Conservation (phyloP, 306 rosid species). For the Begonia peltatifolia region DNA sequence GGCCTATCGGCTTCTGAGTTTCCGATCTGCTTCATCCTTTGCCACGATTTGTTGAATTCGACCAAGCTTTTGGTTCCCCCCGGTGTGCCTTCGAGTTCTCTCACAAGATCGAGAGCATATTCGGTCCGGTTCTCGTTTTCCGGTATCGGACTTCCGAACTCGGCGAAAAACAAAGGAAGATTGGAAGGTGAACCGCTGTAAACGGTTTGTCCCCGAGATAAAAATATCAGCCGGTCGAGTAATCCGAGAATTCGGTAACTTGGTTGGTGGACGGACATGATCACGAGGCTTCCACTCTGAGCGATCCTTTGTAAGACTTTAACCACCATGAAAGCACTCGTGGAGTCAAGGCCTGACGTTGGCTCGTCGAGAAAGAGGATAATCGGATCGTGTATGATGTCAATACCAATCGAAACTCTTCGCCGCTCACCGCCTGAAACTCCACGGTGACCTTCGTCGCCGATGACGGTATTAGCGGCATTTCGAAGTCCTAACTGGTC, state of each 20-base stretch:
- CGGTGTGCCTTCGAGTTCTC: conserved; percentile 65
- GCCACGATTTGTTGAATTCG: conserved; percentile 87
- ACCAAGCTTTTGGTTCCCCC: conserved; percentile 67
- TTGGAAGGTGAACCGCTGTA: conserved; percentile 65
- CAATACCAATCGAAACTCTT: conserved; percentile 83
- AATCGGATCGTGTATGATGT: conserved; percentile 88
- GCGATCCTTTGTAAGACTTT: conserved; percentile 87
- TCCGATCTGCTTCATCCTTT: conserved; percentile 32
- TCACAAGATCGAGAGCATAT: conserved; percentile 77
- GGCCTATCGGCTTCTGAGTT: not conserved
- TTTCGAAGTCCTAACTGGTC: conserved; percentile 84
- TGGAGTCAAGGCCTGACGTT: conserved; percentile 86
- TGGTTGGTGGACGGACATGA: conserved; percentile 90
- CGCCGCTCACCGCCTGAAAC: conserved; percentile 90
- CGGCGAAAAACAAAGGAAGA: conserved; percentile 45
- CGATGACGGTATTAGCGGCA: conserved; percentile 68
- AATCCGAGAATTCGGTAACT: conserved; percentile 75
- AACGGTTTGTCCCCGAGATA: conserved; percentile 76
- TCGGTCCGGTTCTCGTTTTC: conserved; percentile 80
- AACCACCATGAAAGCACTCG: conserved; percentile 94
- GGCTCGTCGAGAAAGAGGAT: conserved; percentile 86
- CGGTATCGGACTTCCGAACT: conserved; percentile 81
- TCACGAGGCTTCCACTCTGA: conserved; percentile 87
- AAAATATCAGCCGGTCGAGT: conserved; percentile 58
- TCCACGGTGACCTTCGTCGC: conserved; percentile 91